These are phyloP conservation scores for Penicillium sp. DNA, from an alignment of 2,329 filamentous ascomycete species.

Conservation along the genomic window DNA sequence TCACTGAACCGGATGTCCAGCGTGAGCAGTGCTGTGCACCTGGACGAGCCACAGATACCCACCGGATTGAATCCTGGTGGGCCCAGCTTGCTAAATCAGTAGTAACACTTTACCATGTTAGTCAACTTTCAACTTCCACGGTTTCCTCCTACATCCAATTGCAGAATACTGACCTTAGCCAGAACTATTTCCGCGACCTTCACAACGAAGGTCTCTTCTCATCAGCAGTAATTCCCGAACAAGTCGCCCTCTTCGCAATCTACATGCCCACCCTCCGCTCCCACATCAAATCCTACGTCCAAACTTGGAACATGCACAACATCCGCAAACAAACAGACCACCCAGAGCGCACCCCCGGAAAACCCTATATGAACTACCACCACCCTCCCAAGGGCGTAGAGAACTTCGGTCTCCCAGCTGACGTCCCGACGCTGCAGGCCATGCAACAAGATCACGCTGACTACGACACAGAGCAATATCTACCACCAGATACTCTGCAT, in stretches of 20 bases:
- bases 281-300: slow-evolving; percentile 9
- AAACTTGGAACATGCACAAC: slow-evolving; percentile 12
- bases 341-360: slow-evolving; percentile 5
- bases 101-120: slow-evolving; percentile 3
- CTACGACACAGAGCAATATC: slow-evolving; percentile 10
- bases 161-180: background rate
- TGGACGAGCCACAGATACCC: slow-evolving; percentile 9
- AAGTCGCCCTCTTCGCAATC: slow-evolving; percentile 10
- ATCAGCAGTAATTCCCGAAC: slow-evolving; percentile 3
- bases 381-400: slow-evolving; percentile 12
- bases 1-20: slow-evolving; percentile 2
- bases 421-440: background rate
- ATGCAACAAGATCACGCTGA: background rate
- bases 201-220: slow-evolving; percentile 7
- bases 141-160: no score
- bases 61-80: slow-evolving; percentile 18
- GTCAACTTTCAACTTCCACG: background rate
- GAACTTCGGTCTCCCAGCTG: slow-evolving; percentile 7
- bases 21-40: slow-evolving; percentile 9
- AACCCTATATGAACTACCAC: slow-evolving; percentile 13
- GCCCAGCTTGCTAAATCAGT: slow-evolving; percentile 9
- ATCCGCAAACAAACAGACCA: slow-evolving; percentile 11
- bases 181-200: slow-evolving; percentile 13
- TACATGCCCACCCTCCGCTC: slow-evolving; percentile 11
- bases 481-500: slow-evolving; percentile 5